Percentiles rank a stretch among this genome's conserved stretches.
Evolutionary conservation across 2,329 filamentous ascomycete genomes (phyloP).

Genomic region (Cercospora citrullina): DNA sequence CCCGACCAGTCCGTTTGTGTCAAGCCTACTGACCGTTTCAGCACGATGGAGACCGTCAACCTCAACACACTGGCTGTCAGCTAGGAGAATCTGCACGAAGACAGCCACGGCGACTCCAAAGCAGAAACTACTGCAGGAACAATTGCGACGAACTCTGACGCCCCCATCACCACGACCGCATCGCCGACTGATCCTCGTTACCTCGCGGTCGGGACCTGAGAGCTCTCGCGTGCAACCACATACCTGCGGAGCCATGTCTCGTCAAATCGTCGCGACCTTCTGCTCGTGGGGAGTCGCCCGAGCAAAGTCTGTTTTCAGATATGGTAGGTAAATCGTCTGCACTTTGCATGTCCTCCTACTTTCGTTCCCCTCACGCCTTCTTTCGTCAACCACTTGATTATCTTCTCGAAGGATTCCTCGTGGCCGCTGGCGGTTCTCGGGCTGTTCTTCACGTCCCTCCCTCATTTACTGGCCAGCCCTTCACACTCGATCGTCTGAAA

Average conservation of each 20-base stretch:
- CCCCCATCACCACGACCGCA: background rate
- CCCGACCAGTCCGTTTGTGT: background rate
- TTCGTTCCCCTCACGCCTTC: background rate
- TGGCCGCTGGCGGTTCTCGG: background rate
- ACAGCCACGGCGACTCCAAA: background rate
- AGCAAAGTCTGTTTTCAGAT: background rate
- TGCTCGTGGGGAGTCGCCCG: slow-evolving; percentile 5
- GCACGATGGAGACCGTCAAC: background rate
- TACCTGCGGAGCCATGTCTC: background rate
- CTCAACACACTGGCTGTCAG: background rate
- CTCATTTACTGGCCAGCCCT: background rate
- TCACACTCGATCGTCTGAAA: background rate
- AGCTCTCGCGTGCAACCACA: slow-evolving; percentile 1
- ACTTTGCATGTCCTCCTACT: slow-evolving; percentile 1
- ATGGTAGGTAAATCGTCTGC: background rate
- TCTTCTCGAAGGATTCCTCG: slow-evolving; percentile 1
- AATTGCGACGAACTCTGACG: background rate
- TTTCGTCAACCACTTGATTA: background rate
- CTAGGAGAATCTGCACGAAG: background rate
- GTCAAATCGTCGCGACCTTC: background rate
- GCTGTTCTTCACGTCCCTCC: background rate
- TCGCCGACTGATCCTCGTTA: background rate
- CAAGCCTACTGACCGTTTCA: background rate
- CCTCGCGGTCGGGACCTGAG: background rate
- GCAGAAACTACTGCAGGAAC: background rate